Evolutionary conservation across 495 filamentous ascomycete genomes (phyloP).

Genomic region (Penicillium ochrochloron): DNA sequence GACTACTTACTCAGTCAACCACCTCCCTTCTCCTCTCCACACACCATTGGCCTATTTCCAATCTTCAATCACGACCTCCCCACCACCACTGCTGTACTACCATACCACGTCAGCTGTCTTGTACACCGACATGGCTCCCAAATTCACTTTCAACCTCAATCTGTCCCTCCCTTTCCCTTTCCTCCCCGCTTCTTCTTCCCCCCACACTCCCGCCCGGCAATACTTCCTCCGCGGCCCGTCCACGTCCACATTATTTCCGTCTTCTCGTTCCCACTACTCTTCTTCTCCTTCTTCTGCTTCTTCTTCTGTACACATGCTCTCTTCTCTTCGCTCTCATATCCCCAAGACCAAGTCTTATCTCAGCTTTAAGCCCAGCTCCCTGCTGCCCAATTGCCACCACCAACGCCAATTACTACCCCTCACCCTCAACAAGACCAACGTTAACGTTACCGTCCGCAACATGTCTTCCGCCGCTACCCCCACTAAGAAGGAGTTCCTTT

Average conservation of each 20-base stretch:
- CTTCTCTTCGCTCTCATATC: not conserved
- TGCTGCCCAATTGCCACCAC: not conserved
- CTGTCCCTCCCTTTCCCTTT: too few species aligned
- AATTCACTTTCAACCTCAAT: not conserved
- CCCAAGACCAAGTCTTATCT: not conserved
- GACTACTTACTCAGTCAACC: not conserved
- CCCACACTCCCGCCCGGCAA: slow-evolving; percentile 27
- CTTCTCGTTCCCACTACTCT: slow-evolving; percentile 3
- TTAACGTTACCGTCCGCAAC: slow-evolving; percentile 16
- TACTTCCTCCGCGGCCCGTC: slow-evolving; percentile 17
- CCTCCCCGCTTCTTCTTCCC: slow-evolving; percentile 25
- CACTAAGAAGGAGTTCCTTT: slow-evolving; percentile 78
- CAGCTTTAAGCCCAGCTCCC: not conserved
- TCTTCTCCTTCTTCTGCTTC: not conserved
- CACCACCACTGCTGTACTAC: not conserved
- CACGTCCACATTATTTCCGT: slow-evolving; percentile 13
- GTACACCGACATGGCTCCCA: slow-evolving; percentile 9
- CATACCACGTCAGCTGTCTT: not conserved
- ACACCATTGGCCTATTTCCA: slow-evolving; percentile 7
- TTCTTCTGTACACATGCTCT: not conserved
- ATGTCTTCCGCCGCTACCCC: slow-evolving; percentile 42
- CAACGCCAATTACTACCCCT: not conserved
- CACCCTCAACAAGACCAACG: too few species aligned
- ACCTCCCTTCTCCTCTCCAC: not conserved
- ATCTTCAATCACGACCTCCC: not conserved